These are phyloP conservation scores for Nidularia sp. DNA, from an alignment of 768 basidiomycete species.

Conservation along the genomic window DNA sequence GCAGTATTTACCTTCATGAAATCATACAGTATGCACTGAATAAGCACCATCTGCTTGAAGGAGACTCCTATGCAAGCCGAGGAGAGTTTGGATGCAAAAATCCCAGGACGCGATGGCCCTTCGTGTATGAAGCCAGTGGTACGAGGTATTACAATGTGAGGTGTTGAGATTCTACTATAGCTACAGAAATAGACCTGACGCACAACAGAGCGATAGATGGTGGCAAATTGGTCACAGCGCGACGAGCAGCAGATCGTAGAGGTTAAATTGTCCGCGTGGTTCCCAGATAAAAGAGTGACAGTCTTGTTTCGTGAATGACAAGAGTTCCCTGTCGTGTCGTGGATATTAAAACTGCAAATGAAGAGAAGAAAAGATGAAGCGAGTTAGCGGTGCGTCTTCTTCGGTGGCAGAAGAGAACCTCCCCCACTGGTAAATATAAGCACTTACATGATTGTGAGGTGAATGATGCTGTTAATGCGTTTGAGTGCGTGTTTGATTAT, in stretches of 20 bases:
- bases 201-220: slow-evolving; percentile 10
- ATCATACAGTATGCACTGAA: too few species aligned
- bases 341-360: slow-evolving; percentile 7
- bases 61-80: too few species aligned
- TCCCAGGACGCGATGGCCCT: slow-evolving; percentile 16
- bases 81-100: background rate
- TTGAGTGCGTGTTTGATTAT: slow-evolving; percentile 17
- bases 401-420: background rate
- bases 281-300: slow-evolving; percentile 27
- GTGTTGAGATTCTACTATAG: slow-evolving; percentile 21
- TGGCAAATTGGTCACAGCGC: slow-evolving; percentile 9
- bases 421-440: background rate
- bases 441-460: slow-evolving; percentile 15
- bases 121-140: slow-evolving; percentile 34
- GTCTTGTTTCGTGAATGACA: slow-evolving; percentile 55
- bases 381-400: too few species aligned
- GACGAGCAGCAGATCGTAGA: slow-evolving; percentile 7
- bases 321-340: slow-evolving; percentile 29
- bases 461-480: slow-evolving; percentile 10
- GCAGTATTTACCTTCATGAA: too few species aligned
- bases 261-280: slow-evolving; percentile 11
- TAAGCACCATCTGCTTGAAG: too few species aligned
- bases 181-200: slow-evolving; percentile 21
- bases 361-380: too few species aligned
- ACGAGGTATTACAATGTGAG: slow-evolving; percentile 21